These are phyloP conservation scores for Raphanus raphanistrum DNA, from an alignment of 345 rosid species.

Conservation along the genomic window DNA sequence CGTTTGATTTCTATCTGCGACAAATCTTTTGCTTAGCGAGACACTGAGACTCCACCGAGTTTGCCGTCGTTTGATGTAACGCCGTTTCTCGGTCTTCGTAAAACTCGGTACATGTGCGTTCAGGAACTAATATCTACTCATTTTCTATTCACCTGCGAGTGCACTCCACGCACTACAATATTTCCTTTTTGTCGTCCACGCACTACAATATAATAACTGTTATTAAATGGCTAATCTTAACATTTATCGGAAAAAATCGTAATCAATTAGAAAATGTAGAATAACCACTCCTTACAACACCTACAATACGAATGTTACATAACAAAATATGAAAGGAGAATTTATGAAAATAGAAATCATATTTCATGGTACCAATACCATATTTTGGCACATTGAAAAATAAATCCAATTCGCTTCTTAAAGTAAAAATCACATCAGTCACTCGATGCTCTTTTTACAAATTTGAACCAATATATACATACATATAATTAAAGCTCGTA, in stretches of 20 bases:
- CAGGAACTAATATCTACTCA: not conserved
- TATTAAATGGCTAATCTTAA: not conserved
- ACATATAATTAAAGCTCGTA: not conserved
- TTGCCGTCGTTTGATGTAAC: slow-evolving; percentile 43
- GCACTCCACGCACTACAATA: not conserved
- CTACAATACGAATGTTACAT: not conserved
- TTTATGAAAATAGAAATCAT: slow-evolving; percentile 30
- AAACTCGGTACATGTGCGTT: slow-evolving; percentile 30
- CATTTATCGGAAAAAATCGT: not conserved
- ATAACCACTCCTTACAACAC: not conserved
- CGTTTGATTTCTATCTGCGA: slow-evolving; percentile 33
- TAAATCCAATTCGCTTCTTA: slow-evolving; percentile 30
- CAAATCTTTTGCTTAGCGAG: slow-evolving; percentile 41
- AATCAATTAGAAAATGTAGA: not conserved
- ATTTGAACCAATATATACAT: not conserved
- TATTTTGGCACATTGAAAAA: slow-evolving; percentile 29
- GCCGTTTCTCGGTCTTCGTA: slow-evolving; percentile 40
- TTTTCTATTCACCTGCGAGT: slow-evolving; percentile 14
- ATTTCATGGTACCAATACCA: slow-evolving; percentile 40
- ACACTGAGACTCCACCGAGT: slow-evolving; percentile 27
- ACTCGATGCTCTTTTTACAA: slow-evolving; percentile 29
- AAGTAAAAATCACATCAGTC: slow-evolving; percentile 42
- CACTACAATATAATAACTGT: not conserved
- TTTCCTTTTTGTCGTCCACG: not conserved
- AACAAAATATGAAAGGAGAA: not conserved